Base-by-base conservation (phyloP, 139 green algal species). In the Picochlorum sp. region DNA sequence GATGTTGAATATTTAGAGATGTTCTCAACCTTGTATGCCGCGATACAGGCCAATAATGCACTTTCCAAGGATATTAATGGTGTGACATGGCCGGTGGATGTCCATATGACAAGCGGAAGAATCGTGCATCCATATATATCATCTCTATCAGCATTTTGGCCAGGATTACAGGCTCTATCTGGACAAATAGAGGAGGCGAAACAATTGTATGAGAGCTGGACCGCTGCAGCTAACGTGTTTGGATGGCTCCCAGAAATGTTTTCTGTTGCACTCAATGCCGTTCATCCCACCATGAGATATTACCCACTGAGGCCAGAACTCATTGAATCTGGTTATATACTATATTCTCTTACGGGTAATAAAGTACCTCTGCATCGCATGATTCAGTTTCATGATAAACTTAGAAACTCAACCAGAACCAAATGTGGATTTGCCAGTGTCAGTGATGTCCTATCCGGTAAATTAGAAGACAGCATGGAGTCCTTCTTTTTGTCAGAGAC, bases 401-500 rank as follows among this genome's bases (percentile, higher is more conserved):
- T 87, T 18, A 33, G 47, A 4, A 63, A 78, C 56, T 68, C 54
- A 2, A 68, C 55, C 50, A 50, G 54, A 4, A 70, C 36, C 3
- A 10, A 57, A 6, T 94, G 86, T 68, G 85, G 83, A 25, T 88
- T 73, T 62, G 76, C 81, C 14, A 59, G 24, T 28, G 63, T 91
- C 33, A 61, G 35, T 25, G 70, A 91, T 54, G 68, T 93, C 0
- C 52, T 35, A 29, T 86, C 77, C 13, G 81, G 85, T 30, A 28
- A 56, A 41, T 65, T 85, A 53, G 75, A 81, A 24, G 88, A 97
- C 68, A 73, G 82, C 20, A 89, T 90, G 84, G 84, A 96, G 68
- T 79, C 52, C 30, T 97, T 93, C 74, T 95, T 96, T 44, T 72
- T 98, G 26, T 69, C 72, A 1, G 89, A 97, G 55, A 96, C 89